These are phyloP conservation scores for Solanum megistacrolobum DNA, from an alignment of 257 asterid genomes.

Conservation along the genomic window DNA sequence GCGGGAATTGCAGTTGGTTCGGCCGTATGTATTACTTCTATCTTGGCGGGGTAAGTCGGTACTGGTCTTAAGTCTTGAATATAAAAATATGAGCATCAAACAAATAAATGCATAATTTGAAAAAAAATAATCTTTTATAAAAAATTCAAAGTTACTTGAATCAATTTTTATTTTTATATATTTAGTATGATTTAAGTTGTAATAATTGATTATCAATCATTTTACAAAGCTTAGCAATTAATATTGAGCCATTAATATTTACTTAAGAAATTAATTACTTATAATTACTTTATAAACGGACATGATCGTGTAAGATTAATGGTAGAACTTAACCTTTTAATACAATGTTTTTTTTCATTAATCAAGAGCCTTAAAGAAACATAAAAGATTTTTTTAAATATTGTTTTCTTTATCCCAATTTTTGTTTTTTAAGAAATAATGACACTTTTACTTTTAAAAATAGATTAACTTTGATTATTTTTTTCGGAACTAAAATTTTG, in stretches of 20 bases:
- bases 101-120: background rate
- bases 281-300: no score
- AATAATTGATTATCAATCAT: background rate
- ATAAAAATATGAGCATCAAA: background rate
- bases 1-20: slow-evolving; percentile 89
- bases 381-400: background rate
- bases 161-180: background rate
- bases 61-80: background rate
- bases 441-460: background rate
- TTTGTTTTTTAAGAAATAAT: background rate
- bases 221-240: background rate
- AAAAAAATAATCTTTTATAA: background rate
- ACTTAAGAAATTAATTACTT: no score
- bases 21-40: slow-evolving; percentile 85
- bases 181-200: background rate
- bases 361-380: background rate
- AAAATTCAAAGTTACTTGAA: background rate
- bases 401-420: background rate
- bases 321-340: background rate
- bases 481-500: background rate
- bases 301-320: background rate
- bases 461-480: background rate
- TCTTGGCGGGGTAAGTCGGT: slow-evolving; percentile 60
- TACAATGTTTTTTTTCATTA: no score
- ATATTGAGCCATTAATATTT: background rate